Evolutionary conservation across 2,329 filamentous ascomycete species (phyloP).

Genomic region (Fusarium torulosum): DNA sequence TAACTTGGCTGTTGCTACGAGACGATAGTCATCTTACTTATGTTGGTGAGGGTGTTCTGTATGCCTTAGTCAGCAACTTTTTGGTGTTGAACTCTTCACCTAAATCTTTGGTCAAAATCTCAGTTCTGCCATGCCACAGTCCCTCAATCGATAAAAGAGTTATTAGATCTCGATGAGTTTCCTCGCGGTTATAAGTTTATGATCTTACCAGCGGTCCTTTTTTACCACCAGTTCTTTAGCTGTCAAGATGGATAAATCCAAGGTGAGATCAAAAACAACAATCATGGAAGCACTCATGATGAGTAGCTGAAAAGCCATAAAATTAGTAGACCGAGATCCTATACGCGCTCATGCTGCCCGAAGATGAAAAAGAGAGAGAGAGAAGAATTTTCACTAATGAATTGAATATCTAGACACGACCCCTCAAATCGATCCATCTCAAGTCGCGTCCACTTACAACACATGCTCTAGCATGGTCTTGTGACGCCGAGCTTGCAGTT

Average conservation of each 20-base stretch:
- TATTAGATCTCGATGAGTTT: neutral
- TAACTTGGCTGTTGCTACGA: neutral
- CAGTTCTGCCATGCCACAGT: constrained; percentile 4
- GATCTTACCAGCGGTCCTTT: neutral
- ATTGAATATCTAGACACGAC: constrained; percentile 54
- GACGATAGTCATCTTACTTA: neutral
- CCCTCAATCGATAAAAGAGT: neutral
- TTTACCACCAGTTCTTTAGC: neutral
- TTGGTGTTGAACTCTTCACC: constrained; percentile 37
- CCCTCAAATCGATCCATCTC: constrained; percentile 61
- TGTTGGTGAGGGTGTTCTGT: neutral
- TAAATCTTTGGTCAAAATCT: constrained; percentile 6
- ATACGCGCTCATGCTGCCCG: neutral
- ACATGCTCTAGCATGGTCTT: constrained; percentile 64
- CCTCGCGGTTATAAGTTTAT: neutral
- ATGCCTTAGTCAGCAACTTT: constrained; percentile 44
- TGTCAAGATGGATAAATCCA: constrained; percentile 46
- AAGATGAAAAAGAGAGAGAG: neutral
- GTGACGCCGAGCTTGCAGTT: constrained; percentile 68
- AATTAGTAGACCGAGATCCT: too few species aligned
- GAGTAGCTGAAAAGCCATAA: neutral
- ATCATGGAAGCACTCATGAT: neutral
- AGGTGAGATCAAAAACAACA: constrained; percentile 36
- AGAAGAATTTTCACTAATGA: neutral
- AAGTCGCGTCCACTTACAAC: constrained; percentile 59